Conservation (phyloP, 2,329 filamentous ascomycete genomes). For the Pseudopithomyces chartarum region DNA sequence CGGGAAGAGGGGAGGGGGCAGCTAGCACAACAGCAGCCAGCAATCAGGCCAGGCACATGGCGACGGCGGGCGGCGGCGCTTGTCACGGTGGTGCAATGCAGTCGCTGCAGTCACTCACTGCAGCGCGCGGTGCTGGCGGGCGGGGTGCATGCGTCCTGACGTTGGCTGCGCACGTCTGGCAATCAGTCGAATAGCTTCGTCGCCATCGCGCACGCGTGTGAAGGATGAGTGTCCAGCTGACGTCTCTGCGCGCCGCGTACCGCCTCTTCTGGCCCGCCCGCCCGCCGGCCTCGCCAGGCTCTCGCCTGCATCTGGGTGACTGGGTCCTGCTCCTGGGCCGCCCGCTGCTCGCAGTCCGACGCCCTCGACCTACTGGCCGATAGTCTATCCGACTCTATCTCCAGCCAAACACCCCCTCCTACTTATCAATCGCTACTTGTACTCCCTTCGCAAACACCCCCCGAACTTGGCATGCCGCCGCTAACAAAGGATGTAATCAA, state of each 20-base stretch:
- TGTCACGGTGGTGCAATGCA: neutral
- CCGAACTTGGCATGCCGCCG: constrained; percentile 35
- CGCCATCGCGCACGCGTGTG: constrained; percentile 13
- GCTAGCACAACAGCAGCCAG: too few relatives aligned
- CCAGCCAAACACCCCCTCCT: neutral
- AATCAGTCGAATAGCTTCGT: constrained; percentile 18
- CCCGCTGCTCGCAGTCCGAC: neutral
- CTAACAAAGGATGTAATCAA: constrained; percentile 48
- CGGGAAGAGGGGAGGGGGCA: too few relatives aligned
- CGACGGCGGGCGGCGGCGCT: too few relatives aligned
- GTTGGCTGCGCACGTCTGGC: neutral
- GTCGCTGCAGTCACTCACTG: neutral
- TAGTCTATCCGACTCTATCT: neutral
- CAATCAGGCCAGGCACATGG: too few relatives aligned
- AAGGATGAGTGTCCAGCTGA: constrained; percentile 10
- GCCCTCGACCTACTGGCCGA: neutral
- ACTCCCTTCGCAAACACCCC: neutral
- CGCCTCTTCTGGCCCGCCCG: neutral
- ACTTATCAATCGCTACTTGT: neutral
- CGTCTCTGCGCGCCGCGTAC: neutral
- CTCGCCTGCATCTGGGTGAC: too few relatives aligned
- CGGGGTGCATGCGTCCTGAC: neutral
- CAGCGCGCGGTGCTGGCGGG: neutral
- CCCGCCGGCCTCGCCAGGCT: neutral
- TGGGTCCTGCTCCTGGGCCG: too few relatives aligned